Evolutionary conservation across 1,284 basidiomycete genomes (phyloP).

Genomic region (Cutaneotrichosporon curvatum): DNA sequence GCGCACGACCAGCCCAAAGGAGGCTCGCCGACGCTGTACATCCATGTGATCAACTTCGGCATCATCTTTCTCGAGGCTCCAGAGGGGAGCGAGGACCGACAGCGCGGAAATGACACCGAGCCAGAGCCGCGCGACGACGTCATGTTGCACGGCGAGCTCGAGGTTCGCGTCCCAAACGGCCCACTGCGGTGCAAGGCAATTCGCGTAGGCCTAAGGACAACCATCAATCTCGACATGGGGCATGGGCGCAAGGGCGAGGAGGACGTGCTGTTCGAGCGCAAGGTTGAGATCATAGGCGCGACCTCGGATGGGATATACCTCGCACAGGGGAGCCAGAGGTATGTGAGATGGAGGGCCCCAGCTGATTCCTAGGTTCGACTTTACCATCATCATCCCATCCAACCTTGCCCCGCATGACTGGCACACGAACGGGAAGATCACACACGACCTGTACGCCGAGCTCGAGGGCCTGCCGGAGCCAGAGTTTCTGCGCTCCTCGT

Average conservation of each 20-base stretch:
- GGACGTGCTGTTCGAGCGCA: conserved; percentile 18
- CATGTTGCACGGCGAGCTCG: conserved; percentile 14
- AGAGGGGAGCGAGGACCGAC: background rate
- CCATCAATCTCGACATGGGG: conserved; percentile 15
- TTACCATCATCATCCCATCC: conserved; percentile 22
- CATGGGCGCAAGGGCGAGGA: conserved; percentile 8
- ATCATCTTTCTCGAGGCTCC: conserved; percentile 10
- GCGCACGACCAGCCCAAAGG: background rate
- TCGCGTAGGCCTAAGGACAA: conserved; percentile 13
- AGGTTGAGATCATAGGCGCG: conserved; percentile 17
- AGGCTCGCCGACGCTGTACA: background rate
- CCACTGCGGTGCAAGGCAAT: conserved; percentile 7
- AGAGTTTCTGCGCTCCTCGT: background rate
- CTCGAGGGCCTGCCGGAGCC: conserved; percentile 21
- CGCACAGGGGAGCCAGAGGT: conserved; percentile 21
- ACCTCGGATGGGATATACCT: conserved; percentile 21
- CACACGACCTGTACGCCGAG: conserved; percentile 24
- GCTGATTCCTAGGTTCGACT: conserved; percentile 6
- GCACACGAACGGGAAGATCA: conserved; percentile 23
- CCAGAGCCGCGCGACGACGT: conserved; percentile 10
- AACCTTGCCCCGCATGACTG: conserved; percentile 28
- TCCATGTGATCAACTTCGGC: conserved; percentile 10
- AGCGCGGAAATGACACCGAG: background rate
- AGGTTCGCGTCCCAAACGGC: conserved; percentile 1
- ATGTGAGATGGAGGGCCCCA: background rate